Base-by-base conservation (phyloP, 1,139 yeast genomes). In the Pichiaceae sp. region DNA sequence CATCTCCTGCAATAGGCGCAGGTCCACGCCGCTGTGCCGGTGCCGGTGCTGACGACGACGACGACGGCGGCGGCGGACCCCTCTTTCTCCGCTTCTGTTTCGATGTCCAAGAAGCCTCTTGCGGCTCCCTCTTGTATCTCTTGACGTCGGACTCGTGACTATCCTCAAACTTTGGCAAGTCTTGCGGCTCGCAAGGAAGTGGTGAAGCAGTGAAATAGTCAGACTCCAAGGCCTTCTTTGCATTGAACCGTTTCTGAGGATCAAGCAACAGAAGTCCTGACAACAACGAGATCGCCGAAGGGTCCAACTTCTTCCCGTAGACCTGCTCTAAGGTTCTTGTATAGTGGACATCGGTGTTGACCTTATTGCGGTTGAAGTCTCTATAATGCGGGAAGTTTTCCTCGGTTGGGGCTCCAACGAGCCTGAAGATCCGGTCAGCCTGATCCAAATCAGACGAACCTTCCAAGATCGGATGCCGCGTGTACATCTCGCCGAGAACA, bases 361-460 rank as follows among this genome's bases (percentile, higher is more conserved):
- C 54, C 4, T 54, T 50, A 24, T 74, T 68, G 11, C 82, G 81
- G 3, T 94, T 94, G 35, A 87, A 65, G 35, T 64, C 50, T 29
- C 67, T 66, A 35, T 76, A 84, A 36, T 72, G 75, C 3, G 85
- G 80, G 87, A 85, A 83, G 32, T 65, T 67, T 7, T 64, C 66
- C 12, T 65, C 64, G 8, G 69, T 70, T 1, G 98, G 96, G 0
- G 89, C 70, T 0, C 99, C 99, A 36, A 89, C 65, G 34, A 91
- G 62, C 47, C 75, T 74, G 56, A 91, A 91, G 7, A 91, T 82
- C 24, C 75, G 63, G 50, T 79, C 81, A 0, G 94, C 86, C 62
- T 93, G 99, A 53, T 91, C 95, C n/a, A 83, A 60, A 56, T 93
- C 99, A 1, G 91, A 72, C 39, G 72, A 68, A 0, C 98, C 99